These are phyloP conservation scores for Arctium lappa DNA, from an alignment of 129 eudicot species.

Conservation along the genomic window DNA sequence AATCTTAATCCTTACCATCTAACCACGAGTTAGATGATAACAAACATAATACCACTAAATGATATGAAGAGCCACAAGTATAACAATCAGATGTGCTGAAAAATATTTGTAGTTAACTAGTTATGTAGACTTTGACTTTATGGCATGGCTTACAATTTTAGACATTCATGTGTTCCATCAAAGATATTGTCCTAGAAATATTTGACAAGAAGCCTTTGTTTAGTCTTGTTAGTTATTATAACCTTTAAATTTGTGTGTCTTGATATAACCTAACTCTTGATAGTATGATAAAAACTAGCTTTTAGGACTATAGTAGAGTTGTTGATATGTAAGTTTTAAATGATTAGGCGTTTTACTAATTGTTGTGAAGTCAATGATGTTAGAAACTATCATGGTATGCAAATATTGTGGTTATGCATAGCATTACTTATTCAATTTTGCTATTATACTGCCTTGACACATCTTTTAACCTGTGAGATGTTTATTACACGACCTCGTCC, in stretches of 20 bases:
- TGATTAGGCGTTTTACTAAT: too few relatives aligned
- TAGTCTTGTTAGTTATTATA: neutral
- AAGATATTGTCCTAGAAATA: neutral
- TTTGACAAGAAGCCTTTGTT: neutral
- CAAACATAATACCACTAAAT: neutral
- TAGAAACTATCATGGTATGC: neutral
- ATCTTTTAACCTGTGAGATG: neutral
- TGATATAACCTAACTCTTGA: neutral
- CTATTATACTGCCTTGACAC: neutral
- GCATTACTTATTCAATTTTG: neutral
- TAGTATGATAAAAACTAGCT: neutral
- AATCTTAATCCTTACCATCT: neutral
- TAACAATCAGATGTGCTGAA: neutral
- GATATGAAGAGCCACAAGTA: neutral
- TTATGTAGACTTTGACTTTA: neutral
- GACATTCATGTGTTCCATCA: neutral
- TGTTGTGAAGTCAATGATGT: neutral
- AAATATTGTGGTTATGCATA: neutral
- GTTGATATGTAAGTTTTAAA: too few relatives aligned
- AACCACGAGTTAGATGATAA: neutral
- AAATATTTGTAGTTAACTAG: neutral
- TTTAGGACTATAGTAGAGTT: neutral
- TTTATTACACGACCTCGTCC: neutral
- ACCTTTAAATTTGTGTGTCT: neutral
- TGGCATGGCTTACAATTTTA: neutral